Evolutionary conservation across 2,329 filamentous ascomycete genomes (phyloP), one percentile per base, ranked within the genome.

Genomic region (Botryosphaeria dothidea): DNA sequence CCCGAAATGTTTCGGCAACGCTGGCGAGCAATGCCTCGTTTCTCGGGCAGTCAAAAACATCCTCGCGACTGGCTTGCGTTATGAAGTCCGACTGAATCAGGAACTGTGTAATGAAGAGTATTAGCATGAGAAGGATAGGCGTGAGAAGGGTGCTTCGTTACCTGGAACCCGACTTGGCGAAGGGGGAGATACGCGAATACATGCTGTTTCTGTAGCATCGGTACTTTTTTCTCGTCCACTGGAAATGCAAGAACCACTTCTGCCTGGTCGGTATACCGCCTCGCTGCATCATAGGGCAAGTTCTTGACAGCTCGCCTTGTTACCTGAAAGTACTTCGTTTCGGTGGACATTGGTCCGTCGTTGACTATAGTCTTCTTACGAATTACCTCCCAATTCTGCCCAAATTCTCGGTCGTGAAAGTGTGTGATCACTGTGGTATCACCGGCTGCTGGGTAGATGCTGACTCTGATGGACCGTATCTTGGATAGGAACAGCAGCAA

Each of bases 241-340:
- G 82, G 83, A 66, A 85, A 84, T 0, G 82, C 83, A 0, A 85
- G 70, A 1, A 82, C 69, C 2, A 85, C 70, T 21, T 81, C 74
- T 0, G 78, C 70, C 19, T 63, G 8, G n/a, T 58, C 36, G 4
- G 36, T 51, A 29, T 49, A 4, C 15, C 23, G 8, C 5, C 65
- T 49, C n/a, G 27, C 4, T 6, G 29, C 2, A 7, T 63, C 48
- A 4, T 19, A 1, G 7, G 65, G 65, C 8, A 66, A 21, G 19
- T 63, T 45, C 2, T 3, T 43, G 19, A 58, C 27, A 13, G 21
- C 25, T 2, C 52, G 52, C 15, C 46, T 57, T 36, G 25, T 21
- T 7, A 64, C 41, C 3, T 9, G 49, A 13, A 45, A 64, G 1
- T 17, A 1, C 17, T 27, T 43, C 38, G 19, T n/a, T 5, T 34